Evolutionary conservation across 2,329 filamentous ascomycete species (phyloP).

Genomic region (Aspergillus hortae): DNA sequence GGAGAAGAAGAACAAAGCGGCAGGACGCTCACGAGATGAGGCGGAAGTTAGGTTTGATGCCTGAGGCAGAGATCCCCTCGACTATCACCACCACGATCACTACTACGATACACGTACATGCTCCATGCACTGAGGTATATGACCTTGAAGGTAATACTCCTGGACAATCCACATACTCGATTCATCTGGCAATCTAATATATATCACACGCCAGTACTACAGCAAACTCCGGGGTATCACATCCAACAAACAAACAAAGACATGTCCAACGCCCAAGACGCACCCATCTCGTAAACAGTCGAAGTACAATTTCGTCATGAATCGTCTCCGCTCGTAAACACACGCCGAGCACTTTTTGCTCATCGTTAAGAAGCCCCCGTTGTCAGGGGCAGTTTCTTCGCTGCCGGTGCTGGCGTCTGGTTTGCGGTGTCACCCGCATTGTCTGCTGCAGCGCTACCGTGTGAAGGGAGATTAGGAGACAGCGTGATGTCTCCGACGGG

Average conservation of each 20-base stretch:
- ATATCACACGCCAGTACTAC: constrained; percentile 1
- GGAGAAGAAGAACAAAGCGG: background rate
- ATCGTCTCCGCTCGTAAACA: background rate
- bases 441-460: constrained; percentile 16
- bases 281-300: background rate
- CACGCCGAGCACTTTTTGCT: background rate
- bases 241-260: constrained; percentile 1
- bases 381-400: constrained; percentile 22
- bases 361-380: constrained; percentile 1
- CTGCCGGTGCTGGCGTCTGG: constrained; percentile 17
- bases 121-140: too few species aligned
- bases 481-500: constrained; percentile 25
- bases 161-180: too few species aligned
- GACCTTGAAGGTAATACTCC: too few species aligned
- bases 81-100: background rate
- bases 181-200: background rate
- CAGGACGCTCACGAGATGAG: background rate
- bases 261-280: background rate
- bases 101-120: too few species aligned
- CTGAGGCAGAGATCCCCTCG: constrained; percentile 19
- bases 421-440: constrained; percentile 19
- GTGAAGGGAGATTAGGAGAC: constrained; percentile 21
- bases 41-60: constrained; percentile 7
- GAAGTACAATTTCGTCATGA: background rate
- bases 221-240: constrained; percentile 7